These are phyloP conservation scores for Cymbidium sinense DNA, from an alignment of 106 monocot genomes.

Conservation along the genomic window DNA sequence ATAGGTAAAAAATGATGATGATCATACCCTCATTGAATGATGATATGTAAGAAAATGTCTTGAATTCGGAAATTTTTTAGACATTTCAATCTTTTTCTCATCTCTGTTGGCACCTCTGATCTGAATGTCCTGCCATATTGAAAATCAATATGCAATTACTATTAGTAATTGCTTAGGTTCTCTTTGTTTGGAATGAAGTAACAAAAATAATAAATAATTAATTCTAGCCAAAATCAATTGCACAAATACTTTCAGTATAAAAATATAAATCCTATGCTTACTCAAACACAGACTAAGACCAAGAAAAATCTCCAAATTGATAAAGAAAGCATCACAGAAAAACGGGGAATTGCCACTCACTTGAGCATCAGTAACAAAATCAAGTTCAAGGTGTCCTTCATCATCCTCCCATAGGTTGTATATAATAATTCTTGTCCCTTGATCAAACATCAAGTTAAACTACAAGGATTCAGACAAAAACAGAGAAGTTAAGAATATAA, in stretches of 20 bases:
- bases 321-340: neutral
- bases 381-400: constrained; percentile 78
- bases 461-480: constrained; percentile 16
- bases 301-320: neutral
- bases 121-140: constrained; percentile 80
- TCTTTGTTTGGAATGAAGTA: neutral
- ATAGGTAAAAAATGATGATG: neutral
- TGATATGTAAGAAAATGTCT: constrained; percentile 80
- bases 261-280: neutral
- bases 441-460: constrained; percentile 49
- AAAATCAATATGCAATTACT: constrained; percentile 6
- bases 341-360: constrained; percentile 19
- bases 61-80: constrained; percentile 71
- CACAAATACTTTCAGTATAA: neutral
- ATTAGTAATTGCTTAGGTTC: neutral
- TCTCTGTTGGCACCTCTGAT: constrained; percentile 82
- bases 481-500: neutral
- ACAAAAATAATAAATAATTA: neutral
- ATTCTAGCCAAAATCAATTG: neutral
- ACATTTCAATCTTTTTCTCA: constrained; percentile 86
- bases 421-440: constrained; percentile 80
- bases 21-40: constrained; percentile 77
- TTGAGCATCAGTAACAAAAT: constrained; percentile 62
- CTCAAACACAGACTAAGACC: too few species aligned
- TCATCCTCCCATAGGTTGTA: constrained; percentile 97